Conservation (phyloP, 148 eudicot genomes). For the Silene uniflora region DNA sequence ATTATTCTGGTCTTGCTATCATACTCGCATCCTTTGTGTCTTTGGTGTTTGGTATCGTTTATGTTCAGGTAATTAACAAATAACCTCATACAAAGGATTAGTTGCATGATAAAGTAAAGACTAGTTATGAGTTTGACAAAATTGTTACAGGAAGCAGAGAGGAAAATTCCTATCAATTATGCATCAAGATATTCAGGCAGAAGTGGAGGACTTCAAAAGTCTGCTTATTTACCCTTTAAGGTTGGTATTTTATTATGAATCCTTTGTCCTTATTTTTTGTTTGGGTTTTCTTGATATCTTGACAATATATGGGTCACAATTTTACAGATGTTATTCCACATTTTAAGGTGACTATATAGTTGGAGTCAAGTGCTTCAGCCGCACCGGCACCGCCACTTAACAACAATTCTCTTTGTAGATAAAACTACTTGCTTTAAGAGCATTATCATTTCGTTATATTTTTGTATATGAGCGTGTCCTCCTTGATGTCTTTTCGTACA, state of each 20-base stretch:
- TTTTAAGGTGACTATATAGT: too few relatives aligned
- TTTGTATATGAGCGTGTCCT: too few relatives aligned
- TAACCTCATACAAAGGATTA: neutral
- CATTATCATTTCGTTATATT: too few relatives aligned
- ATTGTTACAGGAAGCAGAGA: slow-evolving; percentile 91
- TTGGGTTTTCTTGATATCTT: neutral
- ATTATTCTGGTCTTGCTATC: slow-evolving; percentile 71
- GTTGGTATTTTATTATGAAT: slow-evolving; percentile 29
- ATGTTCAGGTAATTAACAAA: slow-evolving; percentile 74
- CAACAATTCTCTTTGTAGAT: too few relatives aligned
- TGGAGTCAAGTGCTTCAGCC: too few relatives aligned
- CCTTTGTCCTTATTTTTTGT: neutral
- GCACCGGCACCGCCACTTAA: too few relatives aligned
- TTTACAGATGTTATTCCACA: too few relatives aligned
- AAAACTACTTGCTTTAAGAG: too few relatives aligned
- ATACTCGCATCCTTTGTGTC: slow-evolving; percentile 59
- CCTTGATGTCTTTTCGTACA: too few relatives aligned
- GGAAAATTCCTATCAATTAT: slow-evolving; percentile 97
- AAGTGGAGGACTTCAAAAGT: slow-evolving; percentile 80
- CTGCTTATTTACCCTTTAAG: slow-evolving; percentile 98
- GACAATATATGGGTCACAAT: neutral
- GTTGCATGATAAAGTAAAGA: slow-evolving; percentile 3
- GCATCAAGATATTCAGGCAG: slow-evolving; percentile 85
- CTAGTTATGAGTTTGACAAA: slow-evolving; percentile 24
- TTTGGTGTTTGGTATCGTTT: slow-evolving; percentile 91